These are phyloP conservation scores for Talaromyces sp. DNA, from an alignment of 2,329 filamentous ascomycete genomes.

Conservation along the genomic window DNA sequence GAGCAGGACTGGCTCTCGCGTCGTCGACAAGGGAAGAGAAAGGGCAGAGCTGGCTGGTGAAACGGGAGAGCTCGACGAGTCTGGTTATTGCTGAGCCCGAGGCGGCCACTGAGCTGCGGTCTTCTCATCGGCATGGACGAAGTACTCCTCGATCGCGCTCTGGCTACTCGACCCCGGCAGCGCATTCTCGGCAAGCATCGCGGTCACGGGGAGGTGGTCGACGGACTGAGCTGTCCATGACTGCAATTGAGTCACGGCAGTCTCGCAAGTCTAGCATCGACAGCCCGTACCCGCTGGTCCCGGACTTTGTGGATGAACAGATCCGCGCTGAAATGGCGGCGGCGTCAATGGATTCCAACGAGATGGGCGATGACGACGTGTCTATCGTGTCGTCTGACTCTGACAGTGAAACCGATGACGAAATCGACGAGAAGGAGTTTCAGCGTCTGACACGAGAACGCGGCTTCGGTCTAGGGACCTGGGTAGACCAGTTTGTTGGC, in stretches of 20 bases:
- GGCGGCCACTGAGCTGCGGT: conserved; percentile 24
- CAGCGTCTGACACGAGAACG: conserved; percentile 45
- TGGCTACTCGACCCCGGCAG: conserved; percentile 28
- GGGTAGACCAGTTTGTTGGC: conserved; percentile 54
- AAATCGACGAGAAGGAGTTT: conserved; percentile 49
- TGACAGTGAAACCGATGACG: conserved; percentile 27
- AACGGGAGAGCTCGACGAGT: conserved; percentile 51
- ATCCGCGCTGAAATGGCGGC: conserved; percentile 35
- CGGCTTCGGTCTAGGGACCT: conserved; percentile 51
- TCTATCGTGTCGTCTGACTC: conserved; percentile 18
- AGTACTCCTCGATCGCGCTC: conserved; percentile 15
- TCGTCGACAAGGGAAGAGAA: conserved; percentile 54
- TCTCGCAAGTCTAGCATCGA: conserved; percentile 13
- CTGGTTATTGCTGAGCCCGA: conserved; percentile 36
- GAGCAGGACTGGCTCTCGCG: conserved; percentile 52
- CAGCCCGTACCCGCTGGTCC: conserved; percentile 20
- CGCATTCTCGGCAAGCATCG: conserved; percentile 25
- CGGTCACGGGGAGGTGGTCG: conserved; percentile 27
- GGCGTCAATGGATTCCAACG: conserved; percentile 17
- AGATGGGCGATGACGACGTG: conserved; percentile 14
- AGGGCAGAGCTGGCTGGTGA: conserved; percentile 56
- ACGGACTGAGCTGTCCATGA: conserved; percentile 31
- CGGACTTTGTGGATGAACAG: conserved; percentile 47
- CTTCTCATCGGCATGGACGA: conserved; percentile 17
- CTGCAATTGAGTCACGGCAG: conserved; percentile 13